Base-by-base conservation (phyloP, 441 rosid species). In the Melastoma candidum region DNA sequence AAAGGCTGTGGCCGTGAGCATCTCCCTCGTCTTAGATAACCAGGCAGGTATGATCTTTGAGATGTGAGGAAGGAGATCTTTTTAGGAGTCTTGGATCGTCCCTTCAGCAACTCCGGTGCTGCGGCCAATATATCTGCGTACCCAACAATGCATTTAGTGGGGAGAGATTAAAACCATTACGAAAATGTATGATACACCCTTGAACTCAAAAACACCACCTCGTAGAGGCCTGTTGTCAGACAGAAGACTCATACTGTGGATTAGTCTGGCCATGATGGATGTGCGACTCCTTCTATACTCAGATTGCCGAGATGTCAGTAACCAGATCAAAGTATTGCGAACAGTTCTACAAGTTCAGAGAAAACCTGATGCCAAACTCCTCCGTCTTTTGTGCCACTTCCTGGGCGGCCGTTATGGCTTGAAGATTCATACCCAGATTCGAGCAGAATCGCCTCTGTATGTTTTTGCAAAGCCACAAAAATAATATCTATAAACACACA, bases 71-170 rank as follows among this genome's bases (percentile, higher is more conserved):
- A 75, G 77, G 46, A 92, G 86, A 73, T 92, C 98, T 77, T 88
- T 92, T 77, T 84, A 92, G 0, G 95, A 85, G 57, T 92, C 85
- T 54, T 96, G 74, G 49, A 88, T 92, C 4, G 96, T 92, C 43
- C 98, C 98, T 64, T 92, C 98, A 0, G 98, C 98, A 47, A 92
- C 98, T 70, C 98, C 97, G 11, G 98, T 92, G 0, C 22, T 1
- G 98, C 98, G 4, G 65, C 24, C 10, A 90, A 83, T 53, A 88
- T 88, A 60, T 92, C 97, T 92, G 87, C 85, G 81, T 12, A 2
- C 36, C 36, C 36, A 29, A 29, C 5, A 29, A 29, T 29, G 36
- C 36, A 29, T 29, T 29, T 17, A 29, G 36, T 29, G 41, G 7
- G 41, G 41, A 32, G 22, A 17, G 22, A 17, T 17, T 32, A 4